Evolutionary conservation across 345 rosid genomes (phyloP).

Genomic region (Streptanthus diversifolius): DNA sequence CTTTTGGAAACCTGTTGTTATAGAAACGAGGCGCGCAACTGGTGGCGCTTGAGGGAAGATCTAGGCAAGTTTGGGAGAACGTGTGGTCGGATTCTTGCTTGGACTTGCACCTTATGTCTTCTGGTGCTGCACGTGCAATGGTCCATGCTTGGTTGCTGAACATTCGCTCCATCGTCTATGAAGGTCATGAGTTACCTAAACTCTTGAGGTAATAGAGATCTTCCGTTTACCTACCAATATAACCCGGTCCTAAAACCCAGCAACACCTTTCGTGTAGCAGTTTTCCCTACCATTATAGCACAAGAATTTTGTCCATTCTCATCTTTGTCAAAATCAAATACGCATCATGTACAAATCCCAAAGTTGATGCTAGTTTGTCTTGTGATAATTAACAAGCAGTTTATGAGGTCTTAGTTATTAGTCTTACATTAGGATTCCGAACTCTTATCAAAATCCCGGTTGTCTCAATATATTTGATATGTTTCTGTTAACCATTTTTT

Average conservation of each 20-base stretch:
- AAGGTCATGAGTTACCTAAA: constrained; percentile 81
- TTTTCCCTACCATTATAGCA: not conserved
- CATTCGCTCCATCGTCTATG: constrained; percentile 68
- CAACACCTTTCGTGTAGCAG: not conserved
- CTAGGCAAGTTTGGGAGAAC: constrained; percentile 87
- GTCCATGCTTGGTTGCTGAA: constrained; percentile 90
- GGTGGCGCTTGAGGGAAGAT: constrained; percentile 90
- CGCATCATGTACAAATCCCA: not conserved
- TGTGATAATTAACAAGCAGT: not conserved
- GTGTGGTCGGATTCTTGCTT: constrained; percentile 94
- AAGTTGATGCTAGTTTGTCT: not conserved
- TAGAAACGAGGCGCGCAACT: constrained; percentile 78
- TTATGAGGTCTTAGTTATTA: not conserved
- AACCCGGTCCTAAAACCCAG: not conserved
- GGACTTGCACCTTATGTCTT: constrained; percentile 96
- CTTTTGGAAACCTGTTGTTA: not conserved
- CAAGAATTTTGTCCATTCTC: not conserved
- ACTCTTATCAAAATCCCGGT: not conserved
- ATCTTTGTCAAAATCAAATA: not conserved
- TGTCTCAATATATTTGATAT: not conserved
- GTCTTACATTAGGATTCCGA: not conserved
- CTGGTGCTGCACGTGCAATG: constrained; percentile 94
- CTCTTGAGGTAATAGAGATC: constrained; percentile 52
- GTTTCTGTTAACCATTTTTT: not conserved
- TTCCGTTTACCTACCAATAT: not conserved